A percentile compares a stretch with the other conserved stretches of the same genome.
Evolutionary conservation across 1,139 yeast species (phyloP).

Genomic region (Hansenula sp.): DNA sequence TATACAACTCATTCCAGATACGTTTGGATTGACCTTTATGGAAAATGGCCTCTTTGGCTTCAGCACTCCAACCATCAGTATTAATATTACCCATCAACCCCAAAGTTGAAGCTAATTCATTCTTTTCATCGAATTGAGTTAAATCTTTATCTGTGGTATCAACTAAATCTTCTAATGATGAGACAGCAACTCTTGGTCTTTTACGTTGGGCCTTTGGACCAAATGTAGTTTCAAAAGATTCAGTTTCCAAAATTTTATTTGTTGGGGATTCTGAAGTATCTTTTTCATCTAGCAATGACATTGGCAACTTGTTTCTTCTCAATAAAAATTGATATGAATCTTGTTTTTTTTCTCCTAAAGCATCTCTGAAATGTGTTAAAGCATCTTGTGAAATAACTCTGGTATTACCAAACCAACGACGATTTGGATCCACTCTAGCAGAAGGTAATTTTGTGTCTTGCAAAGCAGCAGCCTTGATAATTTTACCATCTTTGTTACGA

Average conservation of each 20-base stretch:
- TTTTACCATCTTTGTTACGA: slow-evolving; percentile 83
- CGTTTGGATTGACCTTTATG: slow-evolving; percentile 97
- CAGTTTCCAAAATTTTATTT: slow-evolving; percentile 83
- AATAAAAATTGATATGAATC: slow-evolving; percentile 87
- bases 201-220: slow-evolving; percentile 96
- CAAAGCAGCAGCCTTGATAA: slow-evolving; percentile 80
- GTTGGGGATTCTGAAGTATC: slow-evolving; percentile 70
- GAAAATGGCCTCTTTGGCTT: slow-evolving; percentile 93
- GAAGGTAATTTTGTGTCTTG: slow-evolving; percentile 86
- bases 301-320: slow-evolving; percentile 88
- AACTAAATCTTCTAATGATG: slow-evolving; percentile 82
- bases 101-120: slow-evolving; percentile 66
- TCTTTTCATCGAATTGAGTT: slow-evolving; percentile 63
- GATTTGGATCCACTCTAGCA: slow-evolving; percentile 93
- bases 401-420: slow-evolving; percentile 97
- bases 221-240: slow-evolving; percentile 74
- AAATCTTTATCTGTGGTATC: slow-evolving; percentile 54
- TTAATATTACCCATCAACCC: slow-evolving; percentile 72
- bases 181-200: slow-evolving; percentile 77
- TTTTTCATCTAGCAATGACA: slow-evolving; percentile 89
- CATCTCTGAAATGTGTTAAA: slow-evolving; percentile 87
- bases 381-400: slow-evolving; percentile 98
- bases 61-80: slow-evolving; percentile 79
- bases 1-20: slow-evolving; percentile 96
- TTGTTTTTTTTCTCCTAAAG: slow-evolving; percentile 81